Evolutionary conservation across 805 yeast species (phyloP), one percentile per base, ranked within the genome.

Genomic region (Candida dajiaensis): DNA sequence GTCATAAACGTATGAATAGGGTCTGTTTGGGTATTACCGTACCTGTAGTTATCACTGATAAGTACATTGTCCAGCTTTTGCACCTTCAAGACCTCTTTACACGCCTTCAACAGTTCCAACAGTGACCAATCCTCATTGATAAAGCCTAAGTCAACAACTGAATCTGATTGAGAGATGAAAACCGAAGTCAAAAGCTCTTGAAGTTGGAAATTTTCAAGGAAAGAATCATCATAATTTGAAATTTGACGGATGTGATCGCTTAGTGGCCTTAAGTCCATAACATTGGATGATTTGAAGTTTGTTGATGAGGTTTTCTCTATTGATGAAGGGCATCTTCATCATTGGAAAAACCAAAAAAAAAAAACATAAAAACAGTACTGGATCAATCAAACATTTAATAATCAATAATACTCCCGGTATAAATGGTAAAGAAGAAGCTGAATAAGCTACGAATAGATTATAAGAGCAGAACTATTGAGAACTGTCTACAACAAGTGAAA

Each of bases 401-500:
- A n/a, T n/a, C n/a, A n/a, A n/a, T n/a, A n/a, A n/a, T n/a, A n/a
- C n/a, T n/a, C n/a, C n/a, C n/a, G n/a, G 31, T n/a, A 11, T 11
- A 18, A 12, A 70, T 70, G 74, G 73, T 67, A 2, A 70, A 70
- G 45, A 70, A 67, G 49, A 48, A 45, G 6, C 40, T 45, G 10
- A 69, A 66, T 45, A 65, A 65, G 8, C 42, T 65, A 12, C 59
- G 51, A 9, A 77, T 79, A 12, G 80, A 79, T 56, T 70, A 69
- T 31, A 62, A 64, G 26, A 65, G 62, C n/a, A 69, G 82, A 4
- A 58, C 74, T 0, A 55, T 80, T 1, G 73, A 73, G 45, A 71
- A 66, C 3, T 53, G 59, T n/a, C 62, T 80, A 12, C 64, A 71
- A 43, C 84, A 80, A 53, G 59, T 80, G 5, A 62, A 70, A 45